A percentile compares a stretch with the other conserved stretches of the same genome.
Evolutionary conservation across 495 filamentous ascomycete genomes (phyloP).

Genomic region (Penicillium crystallinum): DNA sequence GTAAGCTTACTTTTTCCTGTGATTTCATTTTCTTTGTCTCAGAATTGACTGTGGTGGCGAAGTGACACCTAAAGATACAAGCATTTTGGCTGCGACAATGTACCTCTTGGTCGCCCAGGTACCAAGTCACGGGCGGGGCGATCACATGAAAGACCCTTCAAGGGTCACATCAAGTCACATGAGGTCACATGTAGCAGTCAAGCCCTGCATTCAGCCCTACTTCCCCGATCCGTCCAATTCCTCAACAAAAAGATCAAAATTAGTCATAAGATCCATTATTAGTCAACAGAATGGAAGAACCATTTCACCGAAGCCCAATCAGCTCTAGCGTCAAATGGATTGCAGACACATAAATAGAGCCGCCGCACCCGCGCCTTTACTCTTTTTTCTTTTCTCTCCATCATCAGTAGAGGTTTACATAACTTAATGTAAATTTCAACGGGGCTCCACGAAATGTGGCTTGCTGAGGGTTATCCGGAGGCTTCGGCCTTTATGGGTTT

Average conservation of each 20-base stretch:
- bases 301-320: constrained; percentile 16
- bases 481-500: constrained; percentile 41
- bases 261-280: neutral
- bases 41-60: neutral
- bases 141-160: neutral
- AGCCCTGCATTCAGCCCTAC: constrained; percentile 8
- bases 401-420: constrained; percentile 53
- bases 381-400: constrained; percentile 37
- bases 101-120: neutral
- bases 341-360: constrained; percentile 21
- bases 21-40: neutral
- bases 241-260: neutral
- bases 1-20: neutral
- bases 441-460: constrained; percentile 42
- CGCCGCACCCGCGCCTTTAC: constrained; percentile 4
- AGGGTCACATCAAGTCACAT: neutral
- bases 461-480: constrained; percentile 47
- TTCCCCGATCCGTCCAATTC: neutral
- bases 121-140: neutral
- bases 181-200: neutral
- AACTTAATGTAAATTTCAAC: constrained; percentile 36
- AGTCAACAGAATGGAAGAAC: constrained; percentile 6
- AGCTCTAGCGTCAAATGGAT: constrained; percentile 20
- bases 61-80: neutral
- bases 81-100: neutral